Evolutionary conservation across 129 eudicot species (phyloP).

Genomic region (Chrysanthemum lavandulifolium): DNA sequence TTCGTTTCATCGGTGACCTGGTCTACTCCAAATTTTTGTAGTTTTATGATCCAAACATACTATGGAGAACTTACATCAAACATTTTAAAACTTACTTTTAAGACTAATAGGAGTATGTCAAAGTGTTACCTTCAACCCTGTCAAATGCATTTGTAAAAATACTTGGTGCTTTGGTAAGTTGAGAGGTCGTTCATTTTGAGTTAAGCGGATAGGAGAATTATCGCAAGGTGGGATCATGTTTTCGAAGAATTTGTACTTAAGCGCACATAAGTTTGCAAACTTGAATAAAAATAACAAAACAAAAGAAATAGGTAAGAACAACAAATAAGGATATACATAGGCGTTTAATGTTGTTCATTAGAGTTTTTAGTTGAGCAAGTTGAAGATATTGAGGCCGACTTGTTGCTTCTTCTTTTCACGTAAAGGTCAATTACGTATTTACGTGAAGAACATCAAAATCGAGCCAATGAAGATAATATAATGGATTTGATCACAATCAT

Average conservation of each 20-base stretch:
- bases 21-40: too few species aligned
- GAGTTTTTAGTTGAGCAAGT: constrained; percentile 31
- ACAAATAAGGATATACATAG: not conserved
- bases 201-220: constrained; percentile 30
- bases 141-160: not conserved
- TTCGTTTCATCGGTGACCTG: too few species aligned
- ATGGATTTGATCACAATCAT: constrained; percentile 54
- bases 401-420: constrained; percentile 40
- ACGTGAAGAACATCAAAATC: constrained; percentile 56
- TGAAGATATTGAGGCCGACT: constrained; percentile 34
- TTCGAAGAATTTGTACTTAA: constrained; percentile 31
- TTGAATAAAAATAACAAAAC: too few species aligned
- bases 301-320: not conserved
- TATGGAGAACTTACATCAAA: too few species aligned
- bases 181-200: constrained; percentile 20
- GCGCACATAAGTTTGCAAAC: constrained; percentile 31
- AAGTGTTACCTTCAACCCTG: too few species aligned
- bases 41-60: too few species aligned
- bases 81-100: too few species aligned
- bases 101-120: too few species aligned
- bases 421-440: constrained; percentile 65
- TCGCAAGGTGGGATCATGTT: constrained; percentile 28
- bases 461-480: constrained; percentile 44
- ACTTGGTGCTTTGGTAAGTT: constrained; percentile 41
- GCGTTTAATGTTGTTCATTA: constrained; percentile 18